phyloP scores from a whole-genome alignment of 108 stramenopile genomes.

The Pseudonitzschia pungens region DNA sequence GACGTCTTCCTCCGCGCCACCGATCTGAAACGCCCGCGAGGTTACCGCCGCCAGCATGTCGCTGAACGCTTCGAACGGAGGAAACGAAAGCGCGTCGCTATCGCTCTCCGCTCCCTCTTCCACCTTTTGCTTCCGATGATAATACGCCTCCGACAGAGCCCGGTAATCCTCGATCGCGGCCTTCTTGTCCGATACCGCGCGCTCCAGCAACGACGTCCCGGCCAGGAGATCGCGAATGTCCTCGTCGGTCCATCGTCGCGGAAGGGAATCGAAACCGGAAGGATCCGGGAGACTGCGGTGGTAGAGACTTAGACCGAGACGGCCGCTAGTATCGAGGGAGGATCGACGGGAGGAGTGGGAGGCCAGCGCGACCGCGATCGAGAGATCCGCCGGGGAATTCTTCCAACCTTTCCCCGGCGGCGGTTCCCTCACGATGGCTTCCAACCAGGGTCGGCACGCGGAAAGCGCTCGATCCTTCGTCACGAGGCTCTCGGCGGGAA shows the following conservation, averaged over 20 bases:
- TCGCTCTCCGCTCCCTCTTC: background rate
- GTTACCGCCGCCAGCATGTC: conserved; percentile 63
- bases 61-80: conserved; percentile 57
- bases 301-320: too few relatives aligned
- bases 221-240: conserved; percentile 35
- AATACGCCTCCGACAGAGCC: conserved; percentile 32
- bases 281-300: conserved; percentile 25
- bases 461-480: conserved; percentile 9
- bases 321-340: too few relatives aligned
- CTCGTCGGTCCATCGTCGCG: conserved; percentile 57
- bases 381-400: conserved; percentile 13
- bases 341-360: background rate
- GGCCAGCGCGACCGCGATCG: conserved; percentile 11
- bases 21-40: conserved; percentile 69
- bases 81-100: conserved; percentile 26
- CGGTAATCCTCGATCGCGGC: conserved; percentile 51
- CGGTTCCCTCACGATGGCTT: background rate
- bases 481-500: conserved; percentile 6
- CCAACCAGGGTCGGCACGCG: conserved; percentile 9
- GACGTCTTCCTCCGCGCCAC: conserved; percentile 37
- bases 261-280: conserved; percentile 32
- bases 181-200: conserved; percentile 32
- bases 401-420: background rate
- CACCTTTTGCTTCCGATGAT: too few relatives aligned
- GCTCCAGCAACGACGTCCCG: conserved; percentile 55